Conservation (phyloP, 2,329 filamentous ascomycete species). For the Fusarium gaditjirri region DNA sequence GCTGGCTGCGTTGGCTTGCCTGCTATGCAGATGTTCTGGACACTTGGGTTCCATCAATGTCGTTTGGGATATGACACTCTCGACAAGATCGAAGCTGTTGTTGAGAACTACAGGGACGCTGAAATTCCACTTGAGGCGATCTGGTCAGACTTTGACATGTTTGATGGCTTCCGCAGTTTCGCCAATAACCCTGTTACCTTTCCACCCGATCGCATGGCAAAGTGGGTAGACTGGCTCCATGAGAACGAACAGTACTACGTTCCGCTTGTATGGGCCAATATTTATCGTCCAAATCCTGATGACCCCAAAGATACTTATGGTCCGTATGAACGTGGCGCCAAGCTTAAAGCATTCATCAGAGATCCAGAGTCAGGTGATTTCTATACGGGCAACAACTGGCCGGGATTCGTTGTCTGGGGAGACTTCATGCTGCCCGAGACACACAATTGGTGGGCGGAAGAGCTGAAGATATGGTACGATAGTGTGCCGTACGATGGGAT, state of each 20-base stretch:
- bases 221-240: neutral
- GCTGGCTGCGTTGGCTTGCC: neutral
- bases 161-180: conserved; percentile 13
- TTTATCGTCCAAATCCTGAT: neutral
- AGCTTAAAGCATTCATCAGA: neutral
- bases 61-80: neutral
- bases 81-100: neutral
- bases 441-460: neutral
- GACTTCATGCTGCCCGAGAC: neutral
- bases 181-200: conserved; percentile 10
- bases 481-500: neutral
- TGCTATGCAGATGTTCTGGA: conserved; percentile 4
- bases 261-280: neutral
- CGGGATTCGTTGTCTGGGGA: neutral
- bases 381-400: conserved; percentile 1
- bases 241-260: neutral
- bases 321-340: neutral
- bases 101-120: conserved; percentile 4
- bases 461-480: neutral
- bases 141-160: conserved; percentile 20
- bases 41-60: neutral
- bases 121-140: conserved; percentile 7
- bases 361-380: neutral
- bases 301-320: neutral
- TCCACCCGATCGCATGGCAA: neutral